These are phyloP conservation scores for Pseudogymnoascus sp. DNA, from an alignment of 2,329 filamentous ascomycete species.

Conservation along the genomic window DNA sequence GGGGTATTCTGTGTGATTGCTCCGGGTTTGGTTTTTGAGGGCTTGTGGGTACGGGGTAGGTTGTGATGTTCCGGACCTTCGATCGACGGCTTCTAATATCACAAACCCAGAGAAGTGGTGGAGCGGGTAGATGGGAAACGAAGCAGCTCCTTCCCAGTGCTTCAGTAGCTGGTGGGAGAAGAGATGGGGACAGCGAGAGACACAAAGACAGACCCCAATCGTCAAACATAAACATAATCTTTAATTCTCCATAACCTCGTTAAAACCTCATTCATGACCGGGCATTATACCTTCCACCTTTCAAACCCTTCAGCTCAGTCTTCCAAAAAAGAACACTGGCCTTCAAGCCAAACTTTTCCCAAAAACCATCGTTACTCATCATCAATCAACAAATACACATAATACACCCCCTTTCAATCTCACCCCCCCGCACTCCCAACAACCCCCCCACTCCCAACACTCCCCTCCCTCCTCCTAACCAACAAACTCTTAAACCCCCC, in stretches of 20 bases:
- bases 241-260: not conserved
- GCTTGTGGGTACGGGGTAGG: not conserved
- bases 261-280: not conserved
- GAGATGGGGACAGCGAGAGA: not conserved
- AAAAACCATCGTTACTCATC: not conserved
- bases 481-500: slow-evolving; percentile 85
- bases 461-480: slow-evolving; percentile 53
- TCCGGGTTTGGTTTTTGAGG: not conserved
- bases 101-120: too few relatives aligned
- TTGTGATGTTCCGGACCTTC: not conserved
- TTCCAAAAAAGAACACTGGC: not conserved
- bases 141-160: not conserved
- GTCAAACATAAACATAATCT: not conserved
- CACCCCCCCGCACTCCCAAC: not conserved
- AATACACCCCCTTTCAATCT: too few relatives aligned
- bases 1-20: not conserved
- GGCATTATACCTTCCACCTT: not conserved
- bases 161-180: not conserved
- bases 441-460: not conserved
- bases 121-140: too few relatives aligned
- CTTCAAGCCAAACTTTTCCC: not conserved
- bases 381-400: not conserved
- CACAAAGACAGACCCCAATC: not conserved
- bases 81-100: not conserved
- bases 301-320: not conserved